These are phyloP conservation scores for Suhomyces coccinellae DNA, from an alignment of 1,139 yeast genomes.

Conservation along the genomic window DNA sequence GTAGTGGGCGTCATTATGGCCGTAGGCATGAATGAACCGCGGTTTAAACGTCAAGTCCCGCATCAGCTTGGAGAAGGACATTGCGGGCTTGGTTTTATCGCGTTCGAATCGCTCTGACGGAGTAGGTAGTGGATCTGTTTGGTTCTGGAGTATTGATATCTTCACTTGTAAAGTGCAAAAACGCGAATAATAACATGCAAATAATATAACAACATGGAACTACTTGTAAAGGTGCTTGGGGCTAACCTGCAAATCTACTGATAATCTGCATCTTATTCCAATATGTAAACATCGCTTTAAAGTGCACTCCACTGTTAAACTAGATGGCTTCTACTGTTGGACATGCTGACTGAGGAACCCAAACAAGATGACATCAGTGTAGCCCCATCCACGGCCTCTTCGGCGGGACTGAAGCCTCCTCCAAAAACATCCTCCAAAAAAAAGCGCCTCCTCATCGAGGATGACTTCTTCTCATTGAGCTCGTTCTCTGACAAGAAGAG, in stretches of 20 bases:
- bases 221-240: neutral
- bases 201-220: too few species aligned
- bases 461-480: constrained; percentile 20
- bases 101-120: too few species aligned
- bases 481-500: constrained; percentile 15
- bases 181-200: too few species aligned
- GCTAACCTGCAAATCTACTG: constrained; percentile 2
- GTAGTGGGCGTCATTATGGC: constrained; percentile 33
- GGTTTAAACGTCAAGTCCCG: constrained; percentile 37
- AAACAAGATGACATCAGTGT: neutral
- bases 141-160: too few species aligned
- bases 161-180: too few species aligned
- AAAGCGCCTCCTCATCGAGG: constrained; percentile 16
- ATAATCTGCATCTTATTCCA: too few species aligned
- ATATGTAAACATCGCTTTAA: neutral
- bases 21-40: constrained; percentile 36
- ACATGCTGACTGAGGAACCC: constrained; percentile 5
- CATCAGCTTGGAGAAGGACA: constrained; percentile 8
- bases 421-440: constrained; percentile 9
- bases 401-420: neutral
- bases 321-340: constrained; percentile 2
- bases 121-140: too few species aligned
- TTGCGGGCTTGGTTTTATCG: neutral
- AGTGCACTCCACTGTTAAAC: neutral
- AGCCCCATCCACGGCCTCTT: neutral